Evolutionary conservation across 2,329 filamentous ascomycete genomes (phyloP).

Genomic region (Leptographium wingfieldii): DNA sequence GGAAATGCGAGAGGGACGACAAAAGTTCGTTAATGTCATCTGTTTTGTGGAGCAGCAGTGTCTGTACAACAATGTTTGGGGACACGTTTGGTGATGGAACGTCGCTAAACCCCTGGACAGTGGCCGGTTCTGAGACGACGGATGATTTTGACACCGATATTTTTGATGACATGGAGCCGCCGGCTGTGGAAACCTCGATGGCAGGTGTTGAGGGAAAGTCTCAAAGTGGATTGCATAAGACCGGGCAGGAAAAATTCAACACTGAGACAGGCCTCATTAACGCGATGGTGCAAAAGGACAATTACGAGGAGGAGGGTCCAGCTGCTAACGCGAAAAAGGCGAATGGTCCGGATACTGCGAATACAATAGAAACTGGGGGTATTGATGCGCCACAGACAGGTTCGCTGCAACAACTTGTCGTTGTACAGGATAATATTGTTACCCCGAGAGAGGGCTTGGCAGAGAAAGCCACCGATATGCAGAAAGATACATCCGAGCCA

Average conservation of each 20-base stretch:
- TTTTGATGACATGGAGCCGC: slow-evolving; percentile 10
- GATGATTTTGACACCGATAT: slow-evolving; percentile 10
- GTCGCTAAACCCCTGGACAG: not conserved
- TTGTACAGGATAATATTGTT: not conserved
- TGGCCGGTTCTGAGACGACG: slow-evolving; percentile 1
- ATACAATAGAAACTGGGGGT: not conserved
- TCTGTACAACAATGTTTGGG: not conserved
- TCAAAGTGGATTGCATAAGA: not conserved
- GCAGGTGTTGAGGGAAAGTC: not conserved
- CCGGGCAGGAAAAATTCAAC: not conserved
- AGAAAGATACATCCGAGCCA: slow-evolving; percentile 9
- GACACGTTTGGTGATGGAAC: slow-evolving; percentile 1
- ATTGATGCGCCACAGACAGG: not conserved
- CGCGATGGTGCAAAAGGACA: not conserved
- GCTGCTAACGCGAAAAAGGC: not conserved
- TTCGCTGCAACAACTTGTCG: not conserved
- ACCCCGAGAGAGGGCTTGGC: not conserved
- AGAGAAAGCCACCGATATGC: not conserved
- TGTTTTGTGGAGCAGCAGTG: not conserved
- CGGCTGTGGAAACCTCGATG: not conserved
- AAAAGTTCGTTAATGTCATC: not conserved
- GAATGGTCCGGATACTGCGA: not conserved
- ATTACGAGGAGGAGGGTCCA: no score
- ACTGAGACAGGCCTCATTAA: not conserved
- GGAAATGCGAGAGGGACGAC: not conserved